Evolutionary conservation across 257 asterid genomes (phyloP), one percentile per base, ranked within the genome.

Genomic region (Solanum lycopersicoides): DNA sequence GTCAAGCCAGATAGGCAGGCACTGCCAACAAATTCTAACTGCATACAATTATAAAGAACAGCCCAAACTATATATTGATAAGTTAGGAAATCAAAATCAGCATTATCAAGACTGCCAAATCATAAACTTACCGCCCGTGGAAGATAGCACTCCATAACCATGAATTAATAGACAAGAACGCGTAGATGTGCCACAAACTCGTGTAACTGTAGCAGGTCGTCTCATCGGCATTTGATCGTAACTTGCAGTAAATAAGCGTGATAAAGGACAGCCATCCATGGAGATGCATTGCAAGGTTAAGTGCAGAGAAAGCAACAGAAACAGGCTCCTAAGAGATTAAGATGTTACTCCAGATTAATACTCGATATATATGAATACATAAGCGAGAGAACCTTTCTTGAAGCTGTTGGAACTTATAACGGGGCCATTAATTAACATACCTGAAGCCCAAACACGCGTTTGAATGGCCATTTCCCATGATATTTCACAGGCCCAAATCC

Each of bases 241-340:
- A 92, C 90, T 95, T 96, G 45, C 32, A 82, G 85, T 32, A 82
- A 82, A 82, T 50, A 82, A 82, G 85, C 1, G 10, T 82, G 91
- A 93, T 94, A 88, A 95, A 96, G 32, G 99, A 96, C 45, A 96
- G 94, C 99, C 98, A 96, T 86, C 99, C 98, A 83, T 96, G 98
- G 89, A 96, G 94, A 53, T 96, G 98, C 73, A 93, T 93, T 32
- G 98, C 98, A 77, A 96, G 98, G 90, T 95, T 96, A 80, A 96
- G 95, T 44, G 94, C 96, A 50, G 98, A 96, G 68, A 96, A 88
- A 88, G 98, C 99, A 75, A 96, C 98, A 39, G 98, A 94, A 89
- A 94, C 97, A 87, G 99, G 99, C 93, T 96, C 98, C 98, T 95
- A 95, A 72, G 45, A 82, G 30, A 45, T 80, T 47, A 47, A 80